These are phyloP conservation scores for Sclerotinia glacialis DNA, from an alignment of 2,329 filamentous ascomycete species.

Conservation along the genomic window DNA sequence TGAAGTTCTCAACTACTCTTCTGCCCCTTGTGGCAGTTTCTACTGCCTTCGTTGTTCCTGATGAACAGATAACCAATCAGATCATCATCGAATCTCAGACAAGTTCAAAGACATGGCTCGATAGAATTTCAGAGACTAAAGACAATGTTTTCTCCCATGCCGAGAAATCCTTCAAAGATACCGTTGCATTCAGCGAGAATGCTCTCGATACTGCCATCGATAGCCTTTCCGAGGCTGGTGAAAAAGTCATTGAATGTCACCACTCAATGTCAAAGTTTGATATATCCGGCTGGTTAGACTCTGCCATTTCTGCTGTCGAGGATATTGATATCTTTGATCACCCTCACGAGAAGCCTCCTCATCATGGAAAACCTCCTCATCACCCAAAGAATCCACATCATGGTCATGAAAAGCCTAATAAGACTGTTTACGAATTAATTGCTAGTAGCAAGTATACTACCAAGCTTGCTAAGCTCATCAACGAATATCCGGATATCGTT, in stretches of 20 bases:
- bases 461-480: slow-evolving; percentile 72
- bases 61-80: slow-evolving; percentile 47
- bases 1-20: slow-evolving; percentile 43
- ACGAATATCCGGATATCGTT: slow-evolving; percentile 69
- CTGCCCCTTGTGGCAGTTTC: slow-evolving; percentile 50
- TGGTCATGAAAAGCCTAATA: slow-evolving; percentile 50
- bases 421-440: slow-evolving; percentile 79
- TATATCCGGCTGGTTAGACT: slow-evolving; percentile 38
- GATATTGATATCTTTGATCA: slow-evolving; percentile 35
- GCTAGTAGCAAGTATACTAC: slow-evolving; percentile 71
- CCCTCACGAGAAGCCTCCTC: slow-evolving; percentile 34
- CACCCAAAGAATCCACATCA: slow-evolving; percentile 34
- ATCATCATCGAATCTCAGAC: slow-evolving; percentile 42
- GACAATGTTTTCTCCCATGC: slow-evolving; percentile 32
- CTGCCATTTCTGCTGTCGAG: slow-evolving; percentile 40
- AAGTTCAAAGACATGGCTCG: slow-evolving; percentile 35
- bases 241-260: slow-evolving; percentile 36
- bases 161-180: slow-evolving; percentile 34
- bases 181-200: slow-evolving; percentile 33
- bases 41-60: slow-evolving; percentile 53
- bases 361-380: slow-evolving; percentile 34
- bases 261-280: slow-evolving; percentile 38
- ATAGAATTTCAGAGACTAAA: slow-evolving; percentile 41
- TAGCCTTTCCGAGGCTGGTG: slow-evolving; percentile 27
- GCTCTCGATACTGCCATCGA: slow-evolving; percentile 38